phyloP scores from a whole-genome alignment of 2,329 filamentous ascomycete species.

The Alternaria infectoria region DNA sequence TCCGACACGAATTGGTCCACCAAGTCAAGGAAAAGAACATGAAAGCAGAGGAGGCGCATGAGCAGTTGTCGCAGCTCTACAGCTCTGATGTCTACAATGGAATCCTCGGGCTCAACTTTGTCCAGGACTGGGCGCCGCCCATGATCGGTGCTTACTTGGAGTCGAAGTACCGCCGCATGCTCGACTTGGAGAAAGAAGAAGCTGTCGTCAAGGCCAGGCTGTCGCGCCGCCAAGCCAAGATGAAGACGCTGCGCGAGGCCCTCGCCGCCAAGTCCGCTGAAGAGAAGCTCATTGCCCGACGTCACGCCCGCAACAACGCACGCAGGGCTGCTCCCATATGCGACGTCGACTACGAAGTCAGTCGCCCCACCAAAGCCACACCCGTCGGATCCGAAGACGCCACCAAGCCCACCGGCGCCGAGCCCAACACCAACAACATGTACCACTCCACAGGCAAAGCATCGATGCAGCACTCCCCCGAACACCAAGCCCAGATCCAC shows the following conservation, averaged over 20 bases:
- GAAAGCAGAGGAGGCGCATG: constrained; percentile 13
- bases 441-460: background rate
- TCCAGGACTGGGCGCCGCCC: constrained; percentile 27
- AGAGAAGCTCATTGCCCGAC: background rate
- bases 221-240: constrained; percentile 11
- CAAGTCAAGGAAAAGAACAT: constrained; percentile 18
- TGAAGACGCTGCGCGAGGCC: background rate
- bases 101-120: constrained; percentile 29
- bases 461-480: background rate
- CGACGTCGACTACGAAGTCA: background rate
- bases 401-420: background rate
- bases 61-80: constrained; percentile 26
- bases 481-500: background rate
- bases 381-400: background rate
- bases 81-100: constrained; percentile 11
- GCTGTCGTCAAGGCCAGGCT: constrained; percentile 6
- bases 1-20: constrained; percentile 24
- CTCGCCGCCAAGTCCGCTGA: background rate
- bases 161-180: constrained; percentile 34
- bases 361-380: background rate
- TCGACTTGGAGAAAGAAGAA: constrained; percentile 29
- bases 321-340: background rate
- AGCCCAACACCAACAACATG: background rate
- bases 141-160: constrained; percentile 36
- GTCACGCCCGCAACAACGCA: background rate